A percentile compares a stretch with the other conserved stretches of the same genome.
Evolutionary conservation across 2,329 filamentous ascomycete species (phyloP).

Genomic region (Pseudogymnoascus sp.): DNA sequence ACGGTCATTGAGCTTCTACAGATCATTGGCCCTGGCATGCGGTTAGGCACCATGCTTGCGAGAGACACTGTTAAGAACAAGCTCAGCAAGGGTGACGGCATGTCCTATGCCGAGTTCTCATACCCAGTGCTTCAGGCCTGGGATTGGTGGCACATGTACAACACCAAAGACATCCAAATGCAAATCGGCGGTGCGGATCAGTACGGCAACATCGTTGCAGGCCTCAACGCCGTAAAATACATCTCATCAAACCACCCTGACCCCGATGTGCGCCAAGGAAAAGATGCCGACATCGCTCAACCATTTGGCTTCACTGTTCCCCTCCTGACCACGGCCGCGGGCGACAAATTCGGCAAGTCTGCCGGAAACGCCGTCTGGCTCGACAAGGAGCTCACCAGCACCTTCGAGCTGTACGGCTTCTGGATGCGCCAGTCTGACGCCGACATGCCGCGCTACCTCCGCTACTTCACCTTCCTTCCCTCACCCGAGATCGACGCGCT

Average conservation of each 20-base stretch:
- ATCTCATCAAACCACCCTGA: conserved; percentile 55
- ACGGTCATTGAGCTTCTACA: conserved; percentile 69
- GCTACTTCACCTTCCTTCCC: conserved; percentile 85
- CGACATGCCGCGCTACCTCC: conserved; percentile 75
- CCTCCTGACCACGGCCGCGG: conserved; percentile 75
- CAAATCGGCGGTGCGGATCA: conserved; percentile 95
- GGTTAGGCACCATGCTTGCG: conserved; percentile 80
- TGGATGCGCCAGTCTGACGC: conserved; percentile 77
- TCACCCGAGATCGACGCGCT: conserved; percentile 57
- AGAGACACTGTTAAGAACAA: conserved; percentile 84
- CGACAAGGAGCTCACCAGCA: conserved; percentile 69
- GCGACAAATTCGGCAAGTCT: conserved; percentile 90
- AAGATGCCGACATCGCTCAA: conserved; percentile 32
- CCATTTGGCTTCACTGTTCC: conserved; percentile 88
- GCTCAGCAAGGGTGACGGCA: conserved; percentile 78
- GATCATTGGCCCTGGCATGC: conserved; percentile 64
- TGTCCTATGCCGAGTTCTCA: conserved; percentile 88
- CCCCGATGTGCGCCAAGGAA: conserved; percentile 36
- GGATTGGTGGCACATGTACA: conserved; percentile 91
- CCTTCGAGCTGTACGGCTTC: conserved; percentile 86
- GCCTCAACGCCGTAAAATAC: conserved; percentile 76
- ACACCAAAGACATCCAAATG: conserved; percentile 61
- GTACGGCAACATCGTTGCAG: conserved; percentile 90
- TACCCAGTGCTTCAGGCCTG: conserved; percentile 93
- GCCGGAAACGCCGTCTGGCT: conserved; percentile 94